phyloP scores from a whole-genome alignment of 441 rosid genomes.

The Daphne laureola region DNA sequence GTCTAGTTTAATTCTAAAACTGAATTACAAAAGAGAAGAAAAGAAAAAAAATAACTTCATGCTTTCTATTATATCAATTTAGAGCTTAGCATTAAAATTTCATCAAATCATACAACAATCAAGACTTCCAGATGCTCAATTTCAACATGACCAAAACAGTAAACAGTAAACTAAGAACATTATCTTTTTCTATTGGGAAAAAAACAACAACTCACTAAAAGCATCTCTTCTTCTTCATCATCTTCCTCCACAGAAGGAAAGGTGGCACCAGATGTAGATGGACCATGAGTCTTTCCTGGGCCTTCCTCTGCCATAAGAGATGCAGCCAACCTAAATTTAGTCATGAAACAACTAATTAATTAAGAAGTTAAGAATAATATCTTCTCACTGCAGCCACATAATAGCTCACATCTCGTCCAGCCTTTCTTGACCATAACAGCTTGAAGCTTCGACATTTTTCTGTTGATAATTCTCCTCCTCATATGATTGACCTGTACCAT shows the following conservation, averaged over 20 bases:
- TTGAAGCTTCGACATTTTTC: slow-evolving; percentile 9
- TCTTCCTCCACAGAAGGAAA: slow-evolving; percentile 36
- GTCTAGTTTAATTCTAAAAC: no score
- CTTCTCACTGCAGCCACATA: neutral
- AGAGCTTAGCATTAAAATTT: no score
- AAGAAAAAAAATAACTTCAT: no score
- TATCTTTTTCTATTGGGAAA: neutral
- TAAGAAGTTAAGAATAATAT: slow-evolving; percentile 5
- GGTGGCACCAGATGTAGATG: slow-evolving; percentile 42
- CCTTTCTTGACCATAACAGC: slow-evolving; percentile 26
- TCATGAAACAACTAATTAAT: slow-evolving; percentile 18
- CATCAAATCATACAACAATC: no score
- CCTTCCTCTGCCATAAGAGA: slow-evolving; percentile 73
- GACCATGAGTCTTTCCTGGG: slow-evolving; percentile 21
- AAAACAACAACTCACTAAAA: slow-evolving; percentile 36
- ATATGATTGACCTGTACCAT: slow-evolving; percentile 11
- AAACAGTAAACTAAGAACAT: no score
- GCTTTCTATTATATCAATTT: no score
- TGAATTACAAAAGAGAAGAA: no score
- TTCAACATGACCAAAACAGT: no score
- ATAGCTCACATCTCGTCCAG: slow-evolving; percentile 53
- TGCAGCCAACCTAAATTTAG: slow-evolving; percentile 52
- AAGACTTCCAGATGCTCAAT: no score
- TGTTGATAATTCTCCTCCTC: slow-evolving; percentile 14
- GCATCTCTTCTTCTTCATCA: slow-evolving; percentile 68